A percentile compares a stretch with the other conserved stretches of the same genome.
Evolutionary conservation across 192 early-diverging fungal genomes (phyloP).

Genomic region (Coemansia sp.): DNA sequence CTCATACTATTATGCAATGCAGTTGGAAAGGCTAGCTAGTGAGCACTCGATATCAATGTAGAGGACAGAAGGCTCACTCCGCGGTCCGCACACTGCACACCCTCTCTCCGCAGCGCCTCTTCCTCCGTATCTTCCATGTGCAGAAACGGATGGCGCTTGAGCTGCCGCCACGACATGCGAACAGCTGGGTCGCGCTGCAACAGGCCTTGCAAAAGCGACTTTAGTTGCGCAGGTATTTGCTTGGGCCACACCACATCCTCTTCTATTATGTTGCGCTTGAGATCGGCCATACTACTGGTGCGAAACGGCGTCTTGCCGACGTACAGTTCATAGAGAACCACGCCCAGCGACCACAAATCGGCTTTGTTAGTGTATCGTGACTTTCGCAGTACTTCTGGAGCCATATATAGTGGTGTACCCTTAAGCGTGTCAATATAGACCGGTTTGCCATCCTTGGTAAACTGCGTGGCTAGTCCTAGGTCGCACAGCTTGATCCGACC

Average conservation of each 20-base stretch:
- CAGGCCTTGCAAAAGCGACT: conserved; percentile 39
- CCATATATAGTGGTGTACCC: conserved; percentile 55
- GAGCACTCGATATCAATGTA: conserved; percentile 1
- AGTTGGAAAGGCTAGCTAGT: background rate
- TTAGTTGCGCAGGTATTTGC: conserved; percentile 48
- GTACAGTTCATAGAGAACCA: conserved; percentile 58
- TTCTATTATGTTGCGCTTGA: conserved; percentile 54
- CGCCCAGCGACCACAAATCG: conserved; percentile 57
- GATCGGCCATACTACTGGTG: conserved; percentile 42
- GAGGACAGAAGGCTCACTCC: background rate
- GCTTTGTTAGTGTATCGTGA: conserved; percentile 56
- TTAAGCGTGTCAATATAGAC: conserved; percentile 49
- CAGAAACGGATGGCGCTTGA: conserved; percentile 38
- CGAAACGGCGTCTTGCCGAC: conserved; percentile 56
- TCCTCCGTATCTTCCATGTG: conserved; percentile 37
- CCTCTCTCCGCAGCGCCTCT: conserved; percentile 12
- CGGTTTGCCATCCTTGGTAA: conserved; percentile 44
- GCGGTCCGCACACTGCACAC: background rate
- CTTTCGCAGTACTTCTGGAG: conserved; percentile 50
- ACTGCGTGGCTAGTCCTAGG: conserved; percentile 57
- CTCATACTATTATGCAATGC: background rate
- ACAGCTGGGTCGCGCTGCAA: conserved; percentile 40
- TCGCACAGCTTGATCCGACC: conserved; percentile 60
- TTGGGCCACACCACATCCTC: conserved; percentile 58
- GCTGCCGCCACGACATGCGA: conserved; percentile 31